Evolutionary conservation across 2,329 filamentous ascomycete species (phyloP), one percentile per base, ranked within the genome.

Genomic region (Coleophoma cylindrospora): DNA sequence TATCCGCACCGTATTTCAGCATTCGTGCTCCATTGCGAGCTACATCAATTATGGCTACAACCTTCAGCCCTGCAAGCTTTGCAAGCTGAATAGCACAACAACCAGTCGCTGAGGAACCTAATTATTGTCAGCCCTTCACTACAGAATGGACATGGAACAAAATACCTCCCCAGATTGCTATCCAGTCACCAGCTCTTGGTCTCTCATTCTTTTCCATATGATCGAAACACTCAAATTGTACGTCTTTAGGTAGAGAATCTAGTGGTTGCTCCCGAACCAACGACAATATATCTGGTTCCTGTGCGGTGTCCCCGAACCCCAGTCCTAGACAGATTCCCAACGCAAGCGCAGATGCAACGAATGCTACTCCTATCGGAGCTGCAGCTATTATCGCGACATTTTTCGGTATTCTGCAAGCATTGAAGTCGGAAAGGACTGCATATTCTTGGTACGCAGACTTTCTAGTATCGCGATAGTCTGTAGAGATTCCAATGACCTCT

Each of bases 151-250:
- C 11, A 14, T 7, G 21, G 46, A 19, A 45, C 36, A n/a, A 57
- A 71, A 61, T 57, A 73, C 81, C 87, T 50, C 87, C 87, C 86
- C 87, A 91, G 43, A 91, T 80, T 1, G 80, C 81, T 37, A 91
- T 68, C 79, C 84, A 90, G 52, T 91, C 86, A 0, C 83, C 85
- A 0, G 67, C 57, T 40, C 71, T 70, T 1, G 82, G 77, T 9
- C 82, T 70, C 54, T 87, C 83, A 0, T 64, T 59, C 1, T 69
- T 60, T 0, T 62, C 55, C 6, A 86, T 79, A 0, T 76, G 74
- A 0, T 73, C 63, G n/a, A 87, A 73, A 50, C 82, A 84, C 62
- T 90, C 86, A 4, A 73, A 63, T 2, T 74, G 67, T 7, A 89
- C 78, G 60, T 91, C 87, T 3, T 67, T 56, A 0, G 86, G 79